Evolutionary conservation across 2,329 filamentous ascomycete genomes (phyloP), one percentile per base, ranked within the genome.

Genomic region (Trichoderma semiorbis): DNA sequence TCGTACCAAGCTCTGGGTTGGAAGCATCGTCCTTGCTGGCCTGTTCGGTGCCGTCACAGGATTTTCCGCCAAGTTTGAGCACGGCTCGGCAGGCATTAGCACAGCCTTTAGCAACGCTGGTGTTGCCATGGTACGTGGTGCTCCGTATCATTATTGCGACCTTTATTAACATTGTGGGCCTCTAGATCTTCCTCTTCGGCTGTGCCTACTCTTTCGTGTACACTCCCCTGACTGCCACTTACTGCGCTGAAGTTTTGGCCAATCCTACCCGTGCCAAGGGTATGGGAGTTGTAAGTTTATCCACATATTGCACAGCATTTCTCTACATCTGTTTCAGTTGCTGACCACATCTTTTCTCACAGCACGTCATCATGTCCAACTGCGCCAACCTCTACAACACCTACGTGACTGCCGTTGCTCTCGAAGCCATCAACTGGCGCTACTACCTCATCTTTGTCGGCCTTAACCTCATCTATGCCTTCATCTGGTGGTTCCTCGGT

Each of bases 171-270:
- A 7, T 43, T 16, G 3, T 21, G 6, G 21, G 10, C 81, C 83
- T 0, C 18, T 43, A 80, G 76, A 85, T 88, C 58, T 87, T 85
- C 74, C 79, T 88, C 8, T 88, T 87, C 55, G 85, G 85, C 3
- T 83, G 86, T 34, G 83, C 85, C 1, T 87, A 86, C 75, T 85
- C 83, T 0, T 84, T 87, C 28, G 84, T 85, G 1, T 86, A 84
- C 82, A 87, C 85, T 0, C 84, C 85, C 0, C 78, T 87, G 3
- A 79, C 80, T 18, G 78, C 77, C 28, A 81, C 80, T 26, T 81
- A 81, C 64, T 80, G 80, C 28, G 80, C 78, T 0, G 80, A 81
- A 71, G 79, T 80, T 0, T 73, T 81, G 7, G 72, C 75, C 39
- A 80, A 78, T 5, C 75, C 77, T 1, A 81, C 77, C 5, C 76